phyloP scores from a whole-genome alignment of 352 stramenopile species.

The Pythium aristosporum region DNA sequence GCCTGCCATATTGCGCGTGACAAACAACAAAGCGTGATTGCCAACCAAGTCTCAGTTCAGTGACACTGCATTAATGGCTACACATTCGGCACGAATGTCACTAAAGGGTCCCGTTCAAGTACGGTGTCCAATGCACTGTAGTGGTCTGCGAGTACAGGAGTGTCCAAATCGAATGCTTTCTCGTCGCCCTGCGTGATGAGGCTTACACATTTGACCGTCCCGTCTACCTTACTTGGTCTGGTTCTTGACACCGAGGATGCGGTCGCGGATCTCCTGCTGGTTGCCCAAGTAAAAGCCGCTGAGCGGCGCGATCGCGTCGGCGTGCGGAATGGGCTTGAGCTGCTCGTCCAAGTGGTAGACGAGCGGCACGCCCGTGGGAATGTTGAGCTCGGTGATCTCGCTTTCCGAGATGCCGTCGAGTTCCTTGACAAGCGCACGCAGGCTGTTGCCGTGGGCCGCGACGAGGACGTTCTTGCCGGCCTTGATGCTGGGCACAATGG shows the following conservation, averaged over 20 bases:
- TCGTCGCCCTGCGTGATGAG: background rate
- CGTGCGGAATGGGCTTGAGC: constrained; percentile 79
- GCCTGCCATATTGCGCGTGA: constrained; percentile 20
- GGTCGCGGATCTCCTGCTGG: constrained; percentile 94
- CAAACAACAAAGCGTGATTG: background rate
- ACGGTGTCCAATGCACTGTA: too few species aligned
- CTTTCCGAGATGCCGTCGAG: constrained; percentile 91
- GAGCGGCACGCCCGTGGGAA: constrained; percentile 90
- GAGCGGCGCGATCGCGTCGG: constrained; percentile 85
- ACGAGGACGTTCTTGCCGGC: constrained; percentile 95
- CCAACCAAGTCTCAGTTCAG: too few species aligned
- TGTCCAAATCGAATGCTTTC: too few species aligned
- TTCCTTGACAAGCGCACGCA: constrained; percentile 92
- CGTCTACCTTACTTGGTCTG: constrained; percentile 90
- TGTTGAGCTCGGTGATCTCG: constrained; percentile 94
- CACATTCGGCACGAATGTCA: too few species aligned
- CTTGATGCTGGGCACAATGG: constrained; percentile 90
- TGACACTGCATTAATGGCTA: too few species aligned
- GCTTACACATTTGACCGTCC: background rate
- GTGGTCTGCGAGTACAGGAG: too few species aligned
- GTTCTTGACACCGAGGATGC: constrained; percentile 97
- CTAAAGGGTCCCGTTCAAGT: too few species aligned
- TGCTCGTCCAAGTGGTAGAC: constrained; percentile 89
- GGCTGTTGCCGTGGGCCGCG: constrained; percentile 93
- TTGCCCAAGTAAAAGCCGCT: constrained; percentile 89